Conservation (phyloP, 2,329 filamentous ascomycete genomes). For the Fusarium stilboides region DNA sequence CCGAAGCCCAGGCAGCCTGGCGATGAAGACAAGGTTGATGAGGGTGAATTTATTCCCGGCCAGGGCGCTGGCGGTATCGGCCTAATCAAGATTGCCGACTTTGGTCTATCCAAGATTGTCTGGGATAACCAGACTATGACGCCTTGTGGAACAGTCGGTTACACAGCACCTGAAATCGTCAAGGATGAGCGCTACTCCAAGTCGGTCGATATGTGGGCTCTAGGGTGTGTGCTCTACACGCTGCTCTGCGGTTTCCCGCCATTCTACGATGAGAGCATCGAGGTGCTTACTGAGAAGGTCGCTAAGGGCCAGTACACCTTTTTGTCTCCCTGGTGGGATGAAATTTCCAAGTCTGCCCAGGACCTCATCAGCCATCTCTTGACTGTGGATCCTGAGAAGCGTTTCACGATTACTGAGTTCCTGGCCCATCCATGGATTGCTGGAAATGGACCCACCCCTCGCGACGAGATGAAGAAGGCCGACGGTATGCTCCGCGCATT, state of each 20-base stretch:
- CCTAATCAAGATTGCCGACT: slow-evolving; percentile 96
- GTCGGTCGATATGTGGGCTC: slow-evolving; percentile 99
- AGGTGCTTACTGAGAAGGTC: slow-evolving; percentile 97
- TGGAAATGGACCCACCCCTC: slow-evolving; percentile 70
- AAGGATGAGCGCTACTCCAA: slow-evolving; percentile 99
- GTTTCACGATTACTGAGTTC: slow-evolving; percentile 94
- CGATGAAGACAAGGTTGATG: slow-evolving; percentile 97
- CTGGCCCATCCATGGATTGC: slow-evolving; percentile 95
- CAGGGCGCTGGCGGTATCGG: slow-evolving; percentile 92
- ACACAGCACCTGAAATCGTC: slow-evolving; percentile 98
- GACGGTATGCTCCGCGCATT: slow-evolving; percentile 66
- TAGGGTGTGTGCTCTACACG: slow-evolving; percentile 97
- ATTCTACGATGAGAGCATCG: slow-evolving; percentile 98
- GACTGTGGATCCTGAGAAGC: slow-evolving; percentile 94
- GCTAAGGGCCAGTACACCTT: slow-evolving; percentile 98
- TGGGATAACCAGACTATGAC: slow-evolving; percentile 99
- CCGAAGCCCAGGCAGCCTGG: slow-evolving; percentile 87
- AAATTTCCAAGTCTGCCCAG: slow-evolving; percentile 95
- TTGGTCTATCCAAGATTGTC: slow-evolving; percentile 96
- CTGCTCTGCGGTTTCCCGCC: slow-evolving; percentile 97
- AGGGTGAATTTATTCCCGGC: slow-evolving; percentile 91
- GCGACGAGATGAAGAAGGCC: slow-evolving; percentile 72
- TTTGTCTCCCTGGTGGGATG: slow-evolving; percentile 98
- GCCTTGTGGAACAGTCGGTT: slow-evolving; percentile 97
- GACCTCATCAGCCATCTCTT: slow-evolving; percentile 94